Conservation (phyloP, 179 eudicot species). For the Spergularia azorica region DNA sequence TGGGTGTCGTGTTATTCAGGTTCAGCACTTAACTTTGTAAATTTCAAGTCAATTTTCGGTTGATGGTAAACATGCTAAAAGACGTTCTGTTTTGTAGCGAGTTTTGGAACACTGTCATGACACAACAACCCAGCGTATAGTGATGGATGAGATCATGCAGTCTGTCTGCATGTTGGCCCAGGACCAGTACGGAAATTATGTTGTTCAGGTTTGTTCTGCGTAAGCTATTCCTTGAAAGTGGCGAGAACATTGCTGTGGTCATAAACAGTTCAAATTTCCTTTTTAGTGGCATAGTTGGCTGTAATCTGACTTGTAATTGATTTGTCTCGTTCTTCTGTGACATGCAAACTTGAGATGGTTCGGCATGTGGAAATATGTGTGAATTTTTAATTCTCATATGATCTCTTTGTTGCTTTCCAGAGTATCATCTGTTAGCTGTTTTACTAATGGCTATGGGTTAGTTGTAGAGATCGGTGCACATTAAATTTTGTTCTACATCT, state of each 20-base stretch:
- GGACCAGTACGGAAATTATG: conserved; percentile 96
- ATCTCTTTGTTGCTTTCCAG: too few relatives aligned
- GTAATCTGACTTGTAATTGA: background rate
- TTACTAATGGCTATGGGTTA: too few relatives aligned
- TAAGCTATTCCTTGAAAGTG: background rate
- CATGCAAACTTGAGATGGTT: too few relatives aligned
- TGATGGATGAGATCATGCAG: conserved; percentile 86
- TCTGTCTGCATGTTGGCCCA: conserved; percentile 76
- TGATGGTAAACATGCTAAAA: conserved; percentile 2
- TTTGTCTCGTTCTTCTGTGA: background rate
- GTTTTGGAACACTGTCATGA: conserved; percentile 83
- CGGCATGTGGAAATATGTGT: too few relatives aligned
- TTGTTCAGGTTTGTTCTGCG: conserved; percentile 69
- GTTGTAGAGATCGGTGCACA: too few relatives aligned
- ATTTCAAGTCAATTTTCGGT: background rate
- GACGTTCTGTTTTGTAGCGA: conserved; percentile 45
- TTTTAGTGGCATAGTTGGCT: background rate
- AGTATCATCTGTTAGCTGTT: too few relatives aligned
- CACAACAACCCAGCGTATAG: conserved; percentile 52
- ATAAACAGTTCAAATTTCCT: background rate
- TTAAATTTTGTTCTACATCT: too few relatives aligned
- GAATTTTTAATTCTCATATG: too few relatives aligned
- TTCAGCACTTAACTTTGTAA: conserved; percentile 23
- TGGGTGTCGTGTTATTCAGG: conserved; percentile 99
- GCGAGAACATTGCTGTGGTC: background rate